Evolutionary conservation across 2,329 filamentous ascomycete species (phyloP), one percentile per base, ranked within the genome.

Genomic region (Aquanectria penicillioides): DNA sequence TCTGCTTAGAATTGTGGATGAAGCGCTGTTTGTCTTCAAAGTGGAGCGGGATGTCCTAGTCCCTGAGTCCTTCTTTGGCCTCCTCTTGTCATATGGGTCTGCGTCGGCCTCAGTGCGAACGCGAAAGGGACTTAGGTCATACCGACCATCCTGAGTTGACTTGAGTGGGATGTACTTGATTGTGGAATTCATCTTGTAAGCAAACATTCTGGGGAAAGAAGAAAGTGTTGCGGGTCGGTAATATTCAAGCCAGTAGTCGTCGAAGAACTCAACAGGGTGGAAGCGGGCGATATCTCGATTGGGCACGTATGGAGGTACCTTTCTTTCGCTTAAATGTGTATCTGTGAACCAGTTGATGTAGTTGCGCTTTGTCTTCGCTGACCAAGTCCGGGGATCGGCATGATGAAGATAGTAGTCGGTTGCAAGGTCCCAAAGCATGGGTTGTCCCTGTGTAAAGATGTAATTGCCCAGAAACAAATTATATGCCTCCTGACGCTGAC

Each of bases 391-490:
- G 0, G 95, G 95, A 73, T 96, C 85, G 28, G 89, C 88, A 70
- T 99, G 94, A 71, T 99, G 95, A 6, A 99, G 87, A 69, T 98
- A 97, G 77, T 98, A 97, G 73, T 99, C 95, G 3, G 93, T 97
- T 3, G 90, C 84, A 7, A 99, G 83, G 72, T 99, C 95, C 95
- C 95, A 99, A 2, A 99, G 83, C 92, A 98, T 94, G 0, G 95
- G 95, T 72, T 97, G 90, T 0, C 92, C 93, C 63, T 93, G 88
- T 0, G 85, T 79, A 72, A 93, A 98, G 47, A 94, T 92, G 74
- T 99, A 99, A 71, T 98, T 97, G 6, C 95, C 95, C 1, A 99
- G 84, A 71, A 99, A 99, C 9, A 99, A 81, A 67, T 99, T 99
- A 76, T 98, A 98, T 1, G 95, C 95, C 76, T 99, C 95, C 76